Base-by-base conservation (phyloP, 176 grass and related monocot genomes). In the Hsuehochloa calcarea region DNA sequence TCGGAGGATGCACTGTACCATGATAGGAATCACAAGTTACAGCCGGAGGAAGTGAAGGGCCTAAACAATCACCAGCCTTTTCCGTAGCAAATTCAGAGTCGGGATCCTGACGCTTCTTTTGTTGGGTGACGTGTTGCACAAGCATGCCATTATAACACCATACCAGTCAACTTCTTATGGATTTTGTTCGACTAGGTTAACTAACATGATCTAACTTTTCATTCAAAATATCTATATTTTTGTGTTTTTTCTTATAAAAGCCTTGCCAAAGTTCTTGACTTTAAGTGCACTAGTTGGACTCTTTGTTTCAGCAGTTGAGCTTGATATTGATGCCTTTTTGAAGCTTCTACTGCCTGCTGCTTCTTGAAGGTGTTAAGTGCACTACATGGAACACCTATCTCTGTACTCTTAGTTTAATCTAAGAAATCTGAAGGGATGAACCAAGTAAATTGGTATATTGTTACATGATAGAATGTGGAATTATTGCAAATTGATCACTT, bases 1-100 rank as follows among this genome's bases (percentile, higher is more conserved):
- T 85, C 86, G 73, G 64, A 84, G 55, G 68, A 62, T 87, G 29
- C 68, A 73, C 3, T 85, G 80, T 67, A 60, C 86, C 37, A 65
- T 84, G 78, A 27, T 23, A 85, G 66, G 45, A 76, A 83, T 20
- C 15, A 65, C 17, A 70, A 35, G 23, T 77, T 51, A 22, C 16
- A 29, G 13, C 43, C 84, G 35, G 83, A 64, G 11, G 54, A 46
- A 64, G 61, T 70, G 27, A 83, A 88, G 25, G 63, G 54, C 39
- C 27, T 20, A 17, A 64, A 74, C 47, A 77, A 8, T 27, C 23
- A 43, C 51, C 58, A 92, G 38, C 64, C 10, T 71, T 64, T 70
- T 45, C 87, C 20, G 87, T 81, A 49, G 77, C 90, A 70, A 85
- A 90, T 74, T 15, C 38, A 43, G 6, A 62, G 80, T 35, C 26